Evolutionary conservation across 495 filamentous ascomycete species (phyloP).

Genomic region (Jackrogersella multiformis): DNA sequence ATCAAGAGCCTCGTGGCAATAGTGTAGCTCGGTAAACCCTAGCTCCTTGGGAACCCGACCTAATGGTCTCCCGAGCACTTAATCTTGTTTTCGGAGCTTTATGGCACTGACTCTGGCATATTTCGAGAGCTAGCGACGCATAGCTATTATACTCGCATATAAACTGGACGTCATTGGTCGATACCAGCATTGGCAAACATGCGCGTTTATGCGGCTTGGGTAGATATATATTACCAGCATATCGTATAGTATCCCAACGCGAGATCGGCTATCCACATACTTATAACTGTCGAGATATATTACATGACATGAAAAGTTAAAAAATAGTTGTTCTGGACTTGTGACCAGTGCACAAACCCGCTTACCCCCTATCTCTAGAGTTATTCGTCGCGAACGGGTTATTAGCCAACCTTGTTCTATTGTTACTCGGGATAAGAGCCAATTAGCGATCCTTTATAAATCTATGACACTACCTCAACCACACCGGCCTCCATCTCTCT

Average conservation of each 20-base stretch:
- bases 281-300: background rate
- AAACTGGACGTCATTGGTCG: background rate
- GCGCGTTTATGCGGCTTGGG: background rate
- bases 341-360: background rate
- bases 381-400: background rate
- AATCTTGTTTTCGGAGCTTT: background rate
- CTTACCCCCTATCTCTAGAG: background rate
- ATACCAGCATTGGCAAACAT: background rate
- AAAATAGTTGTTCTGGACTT: background rate
- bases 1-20: constrained; percentile 9
- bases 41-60: background rate
- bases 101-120: background rate
- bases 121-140: background rate
- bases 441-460: too few relatives aligned
- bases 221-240: constrained; percentile 1
- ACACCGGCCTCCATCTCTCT: too few relatives aligned
- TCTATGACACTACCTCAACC: too few relatives aligned
- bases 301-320: background rate
- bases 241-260: background rate
- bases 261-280: background rate
- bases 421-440: background rate
- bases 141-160: background rate
- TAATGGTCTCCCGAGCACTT: background rate
- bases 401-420: background rate
- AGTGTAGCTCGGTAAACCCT: background rate